These are phyloP conservation scores for Fusarium sororula DNA, from an alignment of 2,329 filamentous ascomycete species.

Conservation along the genomic window DNA sequence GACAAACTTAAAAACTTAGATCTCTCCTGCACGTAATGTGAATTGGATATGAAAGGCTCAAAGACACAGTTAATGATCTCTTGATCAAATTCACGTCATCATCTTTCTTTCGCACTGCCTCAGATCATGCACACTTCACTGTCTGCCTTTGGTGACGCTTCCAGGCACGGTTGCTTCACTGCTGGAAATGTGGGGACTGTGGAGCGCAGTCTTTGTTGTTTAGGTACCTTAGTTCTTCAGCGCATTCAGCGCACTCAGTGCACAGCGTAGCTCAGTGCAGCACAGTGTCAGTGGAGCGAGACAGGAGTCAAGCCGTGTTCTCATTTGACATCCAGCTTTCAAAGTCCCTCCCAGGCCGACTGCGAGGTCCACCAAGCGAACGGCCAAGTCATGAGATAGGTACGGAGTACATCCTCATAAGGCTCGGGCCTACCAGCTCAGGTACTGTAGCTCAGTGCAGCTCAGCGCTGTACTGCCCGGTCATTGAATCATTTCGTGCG, in stretches of 20 bases:
- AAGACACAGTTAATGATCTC: fast-evolving
- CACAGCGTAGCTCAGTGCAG: too few species aligned
- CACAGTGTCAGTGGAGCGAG: too few species aligned
- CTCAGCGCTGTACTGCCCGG: background rate
- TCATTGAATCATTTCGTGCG: too few species aligned
- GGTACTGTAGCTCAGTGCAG: too few species aligned
- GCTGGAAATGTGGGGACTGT: background rate
- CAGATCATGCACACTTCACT: background rate
- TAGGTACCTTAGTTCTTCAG: background rate
- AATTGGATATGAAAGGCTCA: fast-evolving
- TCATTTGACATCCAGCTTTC: too few species aligned
- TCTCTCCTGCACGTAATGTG: fast-evolving
- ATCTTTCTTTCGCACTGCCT: fast-evolving
- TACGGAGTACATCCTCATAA: too few species aligned
- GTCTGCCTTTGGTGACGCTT: background rate
- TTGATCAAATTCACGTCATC: fast-evolving
- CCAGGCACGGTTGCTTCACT: background rate
- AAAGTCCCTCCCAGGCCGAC: too few species aligned
- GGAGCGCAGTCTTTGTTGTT: background rate
- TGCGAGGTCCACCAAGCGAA: too few species aligned
- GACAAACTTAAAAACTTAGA: background rate
- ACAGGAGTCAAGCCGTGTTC: too few species aligned
- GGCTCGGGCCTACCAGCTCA: too few species aligned
- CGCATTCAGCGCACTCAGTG: background rate
- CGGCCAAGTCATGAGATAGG: too few species aligned